Conservation (phyloP, 345 rosid genomes). For the Pugionium dolabratum region DNA sequence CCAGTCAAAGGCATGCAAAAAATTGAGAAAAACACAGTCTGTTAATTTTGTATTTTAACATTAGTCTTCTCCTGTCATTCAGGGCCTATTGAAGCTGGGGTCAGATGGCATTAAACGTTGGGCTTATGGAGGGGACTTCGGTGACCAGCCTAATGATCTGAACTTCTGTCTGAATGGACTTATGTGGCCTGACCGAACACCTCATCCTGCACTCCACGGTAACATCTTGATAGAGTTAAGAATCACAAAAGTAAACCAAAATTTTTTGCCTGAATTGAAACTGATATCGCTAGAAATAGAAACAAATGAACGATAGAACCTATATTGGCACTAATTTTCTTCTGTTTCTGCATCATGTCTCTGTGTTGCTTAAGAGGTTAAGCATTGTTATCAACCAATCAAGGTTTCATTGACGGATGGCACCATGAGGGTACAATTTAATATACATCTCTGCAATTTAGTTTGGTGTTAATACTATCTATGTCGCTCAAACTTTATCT, state of each 20-base stretch:
- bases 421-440: conserved; percentile 53
- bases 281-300: no score
- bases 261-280: no score
- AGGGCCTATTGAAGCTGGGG: conserved; percentile 76
- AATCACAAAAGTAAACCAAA: background rate
- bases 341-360: background rate
- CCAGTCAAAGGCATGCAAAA: conserved; percentile 20
- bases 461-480: conserved; percentile 11
- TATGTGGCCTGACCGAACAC: conserved; percentile 92
- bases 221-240: conserved; percentile 31
- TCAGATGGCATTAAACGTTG: conserved; percentile 70
- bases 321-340: conserved; percentile 15
- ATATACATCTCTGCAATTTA: conserved; percentile 3
- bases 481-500: conserved; percentile 33
- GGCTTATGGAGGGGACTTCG: conserved; percentile 99
- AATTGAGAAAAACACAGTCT: background rate
- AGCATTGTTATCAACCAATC: conserved; percentile 80
- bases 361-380: conserved; percentile 71
- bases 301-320: no score
- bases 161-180: conserved; percentile 94
- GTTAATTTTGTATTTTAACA: background rate
- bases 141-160: conserved; percentile 89
- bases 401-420: conserved; percentile 59
- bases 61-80: conserved; percentile 26
- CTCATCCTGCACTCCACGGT: conserved; percentile 95